These are phyloP conservation scores for Botryosphaeria dothidea DNA, from an alignment of 2,329 filamentous ascomycete genomes.

Conservation along the genomic window DNA sequence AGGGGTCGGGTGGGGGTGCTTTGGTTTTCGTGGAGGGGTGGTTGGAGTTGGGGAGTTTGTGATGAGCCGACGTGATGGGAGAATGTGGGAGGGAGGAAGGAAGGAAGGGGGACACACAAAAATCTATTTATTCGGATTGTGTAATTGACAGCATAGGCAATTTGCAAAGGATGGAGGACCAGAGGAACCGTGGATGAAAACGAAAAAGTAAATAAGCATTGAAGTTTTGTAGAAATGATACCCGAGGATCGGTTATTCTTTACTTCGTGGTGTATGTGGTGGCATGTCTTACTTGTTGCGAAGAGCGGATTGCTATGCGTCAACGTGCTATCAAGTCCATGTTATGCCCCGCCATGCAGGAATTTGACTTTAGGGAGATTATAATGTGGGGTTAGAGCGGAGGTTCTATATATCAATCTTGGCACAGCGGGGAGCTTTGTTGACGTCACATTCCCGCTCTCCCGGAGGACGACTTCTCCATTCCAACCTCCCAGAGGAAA, in stretches of 20 bases:
- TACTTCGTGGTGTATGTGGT: background rate
- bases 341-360: no score
- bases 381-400: background rate
- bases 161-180: background rate
- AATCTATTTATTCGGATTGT: background rate
- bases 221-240: constrained; percentile 13
- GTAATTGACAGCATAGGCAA: background rate
- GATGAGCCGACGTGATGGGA: no score
- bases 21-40: constrained; percentile 17
- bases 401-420: background rate
- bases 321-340: no score
- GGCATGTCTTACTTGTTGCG: no score
- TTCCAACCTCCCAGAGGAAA: background rate
- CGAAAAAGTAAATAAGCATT: background rate
- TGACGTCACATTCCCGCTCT: background rate
- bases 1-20: background rate
- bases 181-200: background rate
- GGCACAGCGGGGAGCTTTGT: no score
- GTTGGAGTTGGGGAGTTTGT: constrained; percentile 17
- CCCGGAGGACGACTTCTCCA: background rate
- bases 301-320: no score
- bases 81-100: background rate
- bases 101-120: background rate
- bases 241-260: constrained; percentile 12
- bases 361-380: no score